A percentile compares a stretch with the other conserved stretches of the same genome.
These are phyloP conservation scores for Meira nashicola DNA, from an alignment of 1,284 basidiomycete species.

Conservation along the genomic window DNA sequence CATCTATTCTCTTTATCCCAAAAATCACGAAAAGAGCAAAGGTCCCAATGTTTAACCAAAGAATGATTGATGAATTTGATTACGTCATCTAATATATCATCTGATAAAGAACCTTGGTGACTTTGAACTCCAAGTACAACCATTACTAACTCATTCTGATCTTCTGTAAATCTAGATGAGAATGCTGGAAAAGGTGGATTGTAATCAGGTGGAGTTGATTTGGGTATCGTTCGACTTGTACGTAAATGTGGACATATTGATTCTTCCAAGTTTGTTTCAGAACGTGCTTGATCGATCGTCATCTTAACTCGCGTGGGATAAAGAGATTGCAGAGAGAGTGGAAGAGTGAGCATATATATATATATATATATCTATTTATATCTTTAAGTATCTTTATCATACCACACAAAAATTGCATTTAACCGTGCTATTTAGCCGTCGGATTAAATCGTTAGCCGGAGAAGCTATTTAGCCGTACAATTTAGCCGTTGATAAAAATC, in stretches of 20 bases:
- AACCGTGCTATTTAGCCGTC: too few species aligned
- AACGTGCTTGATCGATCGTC: too few species aligned
- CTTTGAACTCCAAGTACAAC: conserved; percentile 3
- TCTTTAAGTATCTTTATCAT: too few species aligned
- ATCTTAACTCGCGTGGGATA: too few species aligned
- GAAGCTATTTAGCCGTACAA: too few species aligned
- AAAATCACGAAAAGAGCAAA: conserved; percentile 3
- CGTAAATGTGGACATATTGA: conserved; percentile 15
- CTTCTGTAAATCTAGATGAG: conserved; percentile 3
- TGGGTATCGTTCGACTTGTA: not conserved
- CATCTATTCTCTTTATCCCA: not conserved
- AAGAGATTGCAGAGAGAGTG: too few species aligned
- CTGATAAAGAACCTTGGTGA: not conserved
- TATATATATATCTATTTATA: too few species aligned
- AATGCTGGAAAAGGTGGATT: conserved; percentile 6
- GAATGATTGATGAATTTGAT: not conserved
- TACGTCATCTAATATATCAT: conserved; percentile 8
- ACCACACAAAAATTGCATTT: too few species aligned
- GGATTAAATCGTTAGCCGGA: too few species aligned
- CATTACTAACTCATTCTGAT: not conserved
- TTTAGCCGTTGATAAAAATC: too few species aligned
- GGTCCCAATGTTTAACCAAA: not conserved
- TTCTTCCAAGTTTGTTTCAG: too few species aligned
- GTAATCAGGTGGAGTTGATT: not conserved
- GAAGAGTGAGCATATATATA: too few species aligned